Base-by-base conservation (phyloP, 2,329 filamentous ascomycete genomes). In the Colletotrichum eleusines region DNA sequence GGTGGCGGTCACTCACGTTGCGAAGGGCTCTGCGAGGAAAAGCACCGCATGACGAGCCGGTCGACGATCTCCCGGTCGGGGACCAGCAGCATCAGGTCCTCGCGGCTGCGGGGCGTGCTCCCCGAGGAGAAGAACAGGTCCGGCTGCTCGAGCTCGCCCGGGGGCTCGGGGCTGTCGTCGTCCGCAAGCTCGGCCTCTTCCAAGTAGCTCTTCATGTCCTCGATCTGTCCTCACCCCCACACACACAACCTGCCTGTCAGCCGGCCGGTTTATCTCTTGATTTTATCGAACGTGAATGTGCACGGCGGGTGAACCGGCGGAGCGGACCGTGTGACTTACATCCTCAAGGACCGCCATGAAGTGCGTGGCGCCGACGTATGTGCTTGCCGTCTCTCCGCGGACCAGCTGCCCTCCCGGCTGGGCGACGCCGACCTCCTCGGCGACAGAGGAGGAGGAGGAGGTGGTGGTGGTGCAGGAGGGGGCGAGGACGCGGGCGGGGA, bases 301-400 rank as follows among this genome's bases (percentile, higher is more conserved):
- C 20, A 3, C 28, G 23, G 12, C 3, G 7, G n/a, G 53, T 23
- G 20, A 5, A 11, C 14, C 9, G 9, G 23, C 16, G 28, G 26
- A 38, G 31, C 2, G 42, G n/a, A n/a, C 11, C 6, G 59, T 33
- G 40, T 28, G 51, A 78, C 84, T 82, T 74, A 89, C 87, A 80
- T 90, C 86, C 75, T 89, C 86, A 14, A 90, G 78, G 77, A 90
- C 88, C 2, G 88, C 88, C 80, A 89, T 85, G 73, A 87, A 89
- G 70, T 90, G 87, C 54, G 88, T 89, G 5, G 87, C 87, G 1
- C 88, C 88, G 5, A 90, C 84, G 73, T 88, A 90, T 5, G 84
- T 87, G 51, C 82, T 84, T 12, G 80, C 81, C 61, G 78, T 78
- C 44, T 81, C 76, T 2, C 83, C 81, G 28, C 80, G 78, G 26